phyloP scores from a whole-genome alignment of 2,329 filamentous ascomycete species.

The Diaporthe sp. region DNA sequence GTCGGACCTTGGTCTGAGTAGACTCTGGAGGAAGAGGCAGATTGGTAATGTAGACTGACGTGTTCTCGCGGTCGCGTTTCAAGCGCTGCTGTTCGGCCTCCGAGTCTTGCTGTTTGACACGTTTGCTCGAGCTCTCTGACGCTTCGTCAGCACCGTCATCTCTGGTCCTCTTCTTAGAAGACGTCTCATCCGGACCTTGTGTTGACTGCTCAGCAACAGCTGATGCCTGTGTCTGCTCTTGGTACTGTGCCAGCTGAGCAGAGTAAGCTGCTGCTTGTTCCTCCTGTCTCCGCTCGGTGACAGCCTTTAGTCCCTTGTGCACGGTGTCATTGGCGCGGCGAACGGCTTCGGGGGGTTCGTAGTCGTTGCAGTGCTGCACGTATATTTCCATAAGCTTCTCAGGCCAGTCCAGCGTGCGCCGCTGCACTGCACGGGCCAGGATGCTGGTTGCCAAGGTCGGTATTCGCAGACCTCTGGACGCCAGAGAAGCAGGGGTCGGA shows the following conservation, averaged over 20 bases:
- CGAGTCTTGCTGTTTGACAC: slow-evolving; percentile 65
- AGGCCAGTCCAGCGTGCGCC: slow-evolving; percentile 79
- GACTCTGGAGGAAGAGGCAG: slow-evolving; percentile 82
- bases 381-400: slow-evolving; percentile 83
- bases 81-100: slow-evolving; percentile 55
- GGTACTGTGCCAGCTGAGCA: slow-evolving; percentile 58
- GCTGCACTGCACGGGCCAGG: slow-evolving; percentile 77
- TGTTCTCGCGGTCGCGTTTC: slow-evolving; percentile 92
- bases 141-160: slow-evolving; percentile 67
- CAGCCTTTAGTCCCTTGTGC: slow-evolving; percentile 75
- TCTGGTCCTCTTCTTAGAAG: slow-evolving; percentile 80
- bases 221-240: slow-evolving; percentile 50
- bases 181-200: slow-evolving; percentile 50
- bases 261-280: slow-evolving; percentile 75
- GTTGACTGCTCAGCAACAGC: slow-evolving; percentile 52
- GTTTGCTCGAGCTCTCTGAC: slow-evolving; percentile 74
- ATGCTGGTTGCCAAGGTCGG: slow-evolving; percentile 83
- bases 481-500: slow-evolving; percentile 60
- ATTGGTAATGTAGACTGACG: slow-evolving; percentile 85
- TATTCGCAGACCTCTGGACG: slow-evolving; percentile 61
- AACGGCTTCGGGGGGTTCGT: slow-evolving; percentile 83
- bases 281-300: slow-evolving; percentile 74
- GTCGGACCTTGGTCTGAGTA: slow-evolving; percentile 80
- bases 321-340: slow-evolving; percentile 81
- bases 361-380: slow-evolving; percentile 87